Conservation (phyloP, 2,329 filamentous ascomycete genomes). For the Trichoderma sp. region DNA sequence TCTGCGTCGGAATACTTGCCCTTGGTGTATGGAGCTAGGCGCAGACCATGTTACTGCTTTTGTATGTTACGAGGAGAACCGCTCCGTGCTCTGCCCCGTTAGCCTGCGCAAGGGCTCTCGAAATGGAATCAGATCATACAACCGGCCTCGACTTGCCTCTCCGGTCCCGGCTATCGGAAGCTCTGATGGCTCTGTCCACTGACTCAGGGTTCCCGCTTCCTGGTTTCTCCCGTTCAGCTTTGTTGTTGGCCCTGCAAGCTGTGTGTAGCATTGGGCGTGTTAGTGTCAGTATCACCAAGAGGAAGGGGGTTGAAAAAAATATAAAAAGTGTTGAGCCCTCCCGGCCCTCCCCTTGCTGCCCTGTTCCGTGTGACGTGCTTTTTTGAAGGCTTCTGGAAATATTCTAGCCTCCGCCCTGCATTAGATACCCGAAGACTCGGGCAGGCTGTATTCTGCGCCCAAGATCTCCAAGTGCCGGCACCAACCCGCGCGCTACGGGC, state of each 20-base stretch:
- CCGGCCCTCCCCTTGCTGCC: background rate
- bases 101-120: background rate
- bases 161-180: constrained; percentile 11
- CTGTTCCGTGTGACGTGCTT: background rate
- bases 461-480: constrained; percentile 6
- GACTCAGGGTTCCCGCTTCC: constrained; percentile 3
- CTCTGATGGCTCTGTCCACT: background rate
- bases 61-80: constrained; percentile 4
- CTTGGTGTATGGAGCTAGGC: background rate
- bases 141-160: background rate
- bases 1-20: background rate
- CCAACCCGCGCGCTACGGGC: background rate
- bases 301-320: background rate
- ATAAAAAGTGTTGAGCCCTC: constrained; percentile 2
- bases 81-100: background rate
- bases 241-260: background rate
- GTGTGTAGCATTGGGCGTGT: background rate
- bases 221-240: background rate
- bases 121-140: background rate
- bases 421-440: background rate
- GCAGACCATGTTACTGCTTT: constrained; percentile 4
- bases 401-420: constrained; percentile 8
- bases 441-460: background rate
- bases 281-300: background rate
- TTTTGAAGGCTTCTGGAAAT: constrained; percentile 1